phyloP scores from a whole-genome alignment of 495 filamentous ascomycete species.

The Aspergillus egyptiacus region DNA sequence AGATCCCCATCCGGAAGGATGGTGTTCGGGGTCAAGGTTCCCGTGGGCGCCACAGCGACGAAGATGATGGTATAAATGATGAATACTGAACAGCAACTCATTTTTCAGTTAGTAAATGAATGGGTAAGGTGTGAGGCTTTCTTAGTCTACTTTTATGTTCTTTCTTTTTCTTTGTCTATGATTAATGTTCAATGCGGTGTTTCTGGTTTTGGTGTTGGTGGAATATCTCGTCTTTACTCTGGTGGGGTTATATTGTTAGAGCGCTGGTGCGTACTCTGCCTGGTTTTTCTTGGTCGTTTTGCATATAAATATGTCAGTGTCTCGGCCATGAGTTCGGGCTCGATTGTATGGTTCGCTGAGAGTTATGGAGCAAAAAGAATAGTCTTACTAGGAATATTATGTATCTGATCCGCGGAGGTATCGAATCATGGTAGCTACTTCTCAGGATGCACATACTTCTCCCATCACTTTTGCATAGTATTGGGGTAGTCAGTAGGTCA shows the following conservation, averaged over 20 bases:
- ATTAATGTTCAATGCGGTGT: constrained; percentile 7
- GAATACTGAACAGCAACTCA: constrained; percentile 21
- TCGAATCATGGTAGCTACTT: no score
- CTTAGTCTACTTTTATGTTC: background rate
- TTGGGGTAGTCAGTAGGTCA: background rate
- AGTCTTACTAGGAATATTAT: no score
- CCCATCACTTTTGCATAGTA: no score
- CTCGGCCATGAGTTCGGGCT: background rate
- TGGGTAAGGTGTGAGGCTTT: background rate
- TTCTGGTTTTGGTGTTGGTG: constrained; percentile 30
- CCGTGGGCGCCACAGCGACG: constrained; percentile 55
- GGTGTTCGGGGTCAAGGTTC: constrained; percentile 52
- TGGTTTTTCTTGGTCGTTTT: constrained; percentile 6
- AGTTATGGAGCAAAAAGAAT: background rate
- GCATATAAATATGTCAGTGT: no score
- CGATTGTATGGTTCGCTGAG: background rate
- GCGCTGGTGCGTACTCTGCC: constrained; percentile 11
- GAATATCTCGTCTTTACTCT: constrained; percentile 14
- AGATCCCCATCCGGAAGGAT: constrained; percentile 91
- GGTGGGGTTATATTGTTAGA: constrained; percentile 29
- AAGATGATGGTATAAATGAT: constrained; percentile 49
- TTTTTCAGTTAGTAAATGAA: background rate
- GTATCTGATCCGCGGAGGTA: no score
- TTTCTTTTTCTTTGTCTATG: background rate
- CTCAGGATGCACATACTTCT: no score